Percentiles rank a stretch among this genome's conserved stretches.
Evolutionary conservation across 1,284 basidiomycete genomes (phyloP).

Genomic region (Irpex rosettiformis): DNA sequence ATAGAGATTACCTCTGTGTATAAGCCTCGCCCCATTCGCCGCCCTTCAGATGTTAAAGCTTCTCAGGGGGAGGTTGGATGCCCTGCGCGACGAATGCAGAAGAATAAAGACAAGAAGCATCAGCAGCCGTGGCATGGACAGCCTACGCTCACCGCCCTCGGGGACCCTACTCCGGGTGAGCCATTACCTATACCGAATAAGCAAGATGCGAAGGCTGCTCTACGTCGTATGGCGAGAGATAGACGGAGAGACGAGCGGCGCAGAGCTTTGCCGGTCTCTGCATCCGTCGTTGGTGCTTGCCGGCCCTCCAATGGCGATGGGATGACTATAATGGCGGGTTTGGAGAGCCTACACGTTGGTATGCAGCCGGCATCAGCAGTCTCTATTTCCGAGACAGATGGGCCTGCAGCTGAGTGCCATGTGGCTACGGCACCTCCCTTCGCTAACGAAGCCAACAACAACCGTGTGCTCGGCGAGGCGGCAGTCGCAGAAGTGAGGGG

Average conservation of each 20-base stretch:
- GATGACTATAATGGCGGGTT: slow-evolving; percentile 5
- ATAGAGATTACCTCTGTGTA: slow-evolving; percentile 68
- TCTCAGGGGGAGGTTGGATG: slow-evolving; percentile 27
- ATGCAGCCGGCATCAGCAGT: background rate
- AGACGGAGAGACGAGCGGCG: slow-evolving; percentile 39
- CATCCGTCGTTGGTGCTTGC: background rate
- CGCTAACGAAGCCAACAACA: too few species aligned
- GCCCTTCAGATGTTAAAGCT: slow-evolving; percentile 30
- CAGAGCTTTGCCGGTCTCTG: slow-evolving; percentile 17
- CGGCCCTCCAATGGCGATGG: too few species aligned
- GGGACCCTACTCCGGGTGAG: background rate
- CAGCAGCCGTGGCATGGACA: slow-evolving; percentile 23
- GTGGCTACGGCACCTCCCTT: too few species aligned
- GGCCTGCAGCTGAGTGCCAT: too few species aligned
- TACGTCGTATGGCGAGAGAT: slow-evolving; percentile 48
- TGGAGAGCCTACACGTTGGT: slow-evolving; percentile 2
- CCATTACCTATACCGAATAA: slow-evolving; percentile 11
- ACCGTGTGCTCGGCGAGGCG: too few species aligned
- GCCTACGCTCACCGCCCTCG: background rate
- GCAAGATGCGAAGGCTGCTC: slow-evolving; percentile 32
- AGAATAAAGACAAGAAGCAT: slow-evolving; percentile 24
- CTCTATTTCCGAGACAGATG: background rate
- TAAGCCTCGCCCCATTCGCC: slow-evolving; percentile 63
- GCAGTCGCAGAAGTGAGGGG: slow-evolving; percentile 20
- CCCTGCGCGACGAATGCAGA: slow-evolving; percentile 36